Evolutionary conservation across 2,329 filamentous ascomycete species (phyloP).

Genomic region (Aureobasidium sp.): DNA sequence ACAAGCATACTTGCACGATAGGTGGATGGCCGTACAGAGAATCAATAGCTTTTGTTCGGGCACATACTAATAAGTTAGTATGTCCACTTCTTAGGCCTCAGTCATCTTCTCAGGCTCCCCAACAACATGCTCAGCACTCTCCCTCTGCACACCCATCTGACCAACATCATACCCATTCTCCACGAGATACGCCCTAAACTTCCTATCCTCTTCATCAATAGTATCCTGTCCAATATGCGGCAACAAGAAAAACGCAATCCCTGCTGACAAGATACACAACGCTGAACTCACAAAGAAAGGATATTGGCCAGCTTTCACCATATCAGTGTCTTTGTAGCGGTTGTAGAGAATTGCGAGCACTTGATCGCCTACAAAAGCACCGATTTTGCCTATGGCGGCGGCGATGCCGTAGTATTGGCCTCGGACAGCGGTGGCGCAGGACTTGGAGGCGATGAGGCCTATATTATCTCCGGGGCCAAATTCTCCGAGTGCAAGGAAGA

Average conservation of each 20-base stretch:
- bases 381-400: constrained; percentile 62
- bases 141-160: constrained; percentile 20
- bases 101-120: no score
- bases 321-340: constrained; percentile 47
- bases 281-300: constrained; percentile 80
- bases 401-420: constrained; percentile 67
- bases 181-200: constrained; percentile 66
- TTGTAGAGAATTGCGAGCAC: constrained; percentile 64
- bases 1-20: no score
- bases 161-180: constrained; percentile 64
- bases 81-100: no score
- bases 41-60: no score
- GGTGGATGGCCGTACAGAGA: no score
- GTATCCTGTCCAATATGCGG: constrained; percentile 77
- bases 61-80: no score
- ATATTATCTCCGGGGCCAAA: constrained; percentile 88
- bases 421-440: constrained; percentile 72
- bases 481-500: constrained; percentile 71
- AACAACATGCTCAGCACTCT: constrained; percentile 13
- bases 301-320: constrained; percentile 58
- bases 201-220: constrained; percentile 65
- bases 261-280: constrained; percentile 66
- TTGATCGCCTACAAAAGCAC: constrained; percentile 75
- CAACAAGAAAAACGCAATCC: constrained; percentile 56
- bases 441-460: constrained; percentile 77